Evolutionary conservation across 129 eudicot species (phyloP).

Genomic region (Artemisia argyi): DNA sequence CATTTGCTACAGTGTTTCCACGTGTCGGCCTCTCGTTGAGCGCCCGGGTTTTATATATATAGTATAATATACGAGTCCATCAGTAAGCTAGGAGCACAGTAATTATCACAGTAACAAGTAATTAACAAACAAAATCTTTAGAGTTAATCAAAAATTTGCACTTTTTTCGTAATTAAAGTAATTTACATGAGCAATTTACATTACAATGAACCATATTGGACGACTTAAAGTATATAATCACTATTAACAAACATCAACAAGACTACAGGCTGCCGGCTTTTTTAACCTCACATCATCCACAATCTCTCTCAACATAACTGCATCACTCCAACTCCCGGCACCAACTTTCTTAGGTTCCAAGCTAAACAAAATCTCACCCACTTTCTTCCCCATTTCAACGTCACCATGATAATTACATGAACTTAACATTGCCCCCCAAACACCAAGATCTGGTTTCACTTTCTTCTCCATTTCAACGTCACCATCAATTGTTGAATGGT

Average conservation of each 20-base stretch:
- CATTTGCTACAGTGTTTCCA: too few relatives aligned
- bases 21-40: too few relatives aligned
- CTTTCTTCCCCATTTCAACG: constrained; percentile 64
- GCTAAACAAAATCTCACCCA: constrained; percentile 45
- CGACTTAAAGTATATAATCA: constrained; percentile 1
- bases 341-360: constrained; percentile 59
- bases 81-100: too few relatives aligned
- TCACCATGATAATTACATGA: constrained; percentile 68
- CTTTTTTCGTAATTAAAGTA: not conserved
- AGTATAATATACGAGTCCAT: too few relatives aligned
- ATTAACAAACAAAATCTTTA: too few relatives aligned
- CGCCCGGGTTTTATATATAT: too few relatives aligned
- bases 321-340: constrained; percentile 70
- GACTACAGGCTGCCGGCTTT: constrained; percentile 54
- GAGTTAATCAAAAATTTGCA: too few relatives aligned
- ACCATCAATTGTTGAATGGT: too few relatives aligned
- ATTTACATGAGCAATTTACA: not conserved
- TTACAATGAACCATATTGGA: not conserved
- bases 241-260: constrained; percentile 41
- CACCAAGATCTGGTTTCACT: constrained; percentile 44
- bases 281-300: constrained; percentile 41
- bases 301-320: constrained; percentile 44
- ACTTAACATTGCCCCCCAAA: constrained; percentile 91
- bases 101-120: not conserved
- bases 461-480: too few relatives aligned